Conservation (phyloP, 441 rosid genomes). For the Rhodomyrtus psidioides region DNA sequence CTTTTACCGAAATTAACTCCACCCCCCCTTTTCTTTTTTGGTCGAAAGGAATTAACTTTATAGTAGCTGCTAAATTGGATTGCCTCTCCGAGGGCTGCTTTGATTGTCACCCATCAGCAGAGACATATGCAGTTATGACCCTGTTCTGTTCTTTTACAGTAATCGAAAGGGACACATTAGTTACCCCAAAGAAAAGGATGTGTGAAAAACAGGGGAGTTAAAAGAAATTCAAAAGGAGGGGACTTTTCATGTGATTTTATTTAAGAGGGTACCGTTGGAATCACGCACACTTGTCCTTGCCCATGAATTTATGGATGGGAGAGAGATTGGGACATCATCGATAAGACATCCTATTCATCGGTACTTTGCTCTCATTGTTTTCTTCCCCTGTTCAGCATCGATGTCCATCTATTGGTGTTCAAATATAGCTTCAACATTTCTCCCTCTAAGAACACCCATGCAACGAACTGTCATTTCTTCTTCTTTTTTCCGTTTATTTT, state of each 20-base stretch:
- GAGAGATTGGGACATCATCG: not conserved
- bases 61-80: not conserved
- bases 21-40: no score
- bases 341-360: not conserved
- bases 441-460: not conserved
- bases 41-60: no score
- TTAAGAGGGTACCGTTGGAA: slow-evolving; percentile 1
- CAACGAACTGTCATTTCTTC: not conserved
- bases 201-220: not conserved
- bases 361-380: not conserved
- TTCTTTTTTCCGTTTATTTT: not conserved
- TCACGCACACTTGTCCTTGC: slow-evolving; percentile 2
- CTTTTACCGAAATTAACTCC: not conserved
- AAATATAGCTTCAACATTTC: not conserved
- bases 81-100: not conserved
- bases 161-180: not conserved
- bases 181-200: not conserved
- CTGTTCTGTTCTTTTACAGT: not conserved
- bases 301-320: not conserved
- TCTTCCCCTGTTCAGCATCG: not conserved
- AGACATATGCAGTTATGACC: not conserved
- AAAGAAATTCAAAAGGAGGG: not conserved
- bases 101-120: not conserved
- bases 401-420: not conserved
- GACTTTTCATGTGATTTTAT: slow-evolving; percentile 1